Evolutionary conservation across 2,329 filamentous ascomycete species (phyloP).

Genomic region (Achaetomium macrosporum): DNA sequence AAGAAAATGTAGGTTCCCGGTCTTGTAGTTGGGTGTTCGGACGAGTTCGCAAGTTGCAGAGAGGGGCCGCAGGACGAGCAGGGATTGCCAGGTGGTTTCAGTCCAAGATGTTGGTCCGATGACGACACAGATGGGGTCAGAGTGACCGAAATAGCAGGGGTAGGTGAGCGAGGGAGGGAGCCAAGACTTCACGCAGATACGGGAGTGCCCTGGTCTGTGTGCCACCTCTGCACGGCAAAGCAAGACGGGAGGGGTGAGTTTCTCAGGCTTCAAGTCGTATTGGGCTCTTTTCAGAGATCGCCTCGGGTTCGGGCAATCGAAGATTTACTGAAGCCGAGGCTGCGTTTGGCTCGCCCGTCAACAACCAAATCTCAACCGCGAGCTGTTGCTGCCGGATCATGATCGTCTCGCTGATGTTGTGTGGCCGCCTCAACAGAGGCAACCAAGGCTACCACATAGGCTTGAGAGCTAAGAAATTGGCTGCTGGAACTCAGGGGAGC

Average conservation of each 20-base stretch:
- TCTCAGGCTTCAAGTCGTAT: too few relatives aligned
- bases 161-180: not conserved
- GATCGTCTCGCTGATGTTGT: too few relatives aligned
- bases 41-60: not conserved
- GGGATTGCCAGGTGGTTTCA: slow-evolving; percentile 2
- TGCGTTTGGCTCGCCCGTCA: too few relatives aligned
- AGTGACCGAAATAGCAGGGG: slow-evolving; percentile 8
- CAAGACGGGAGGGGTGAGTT: too few relatives aligned
- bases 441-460: not conserved
- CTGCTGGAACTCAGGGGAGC: too few relatives aligned
- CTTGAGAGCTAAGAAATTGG: too few relatives aligned
- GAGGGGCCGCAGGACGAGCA: not conserved
- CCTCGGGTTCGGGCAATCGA: too few relatives aligned
- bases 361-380: too few relatives aligned
- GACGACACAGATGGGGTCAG: slow-evolving; percentile 19
- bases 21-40: slow-evolving; percentile 6
- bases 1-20: not conserved
- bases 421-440: not conserved
- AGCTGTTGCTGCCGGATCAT: too few relatives aligned
- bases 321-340: too few relatives aligned
- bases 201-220: not conserved
- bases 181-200: slow-evolving; percentile 1
- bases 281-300: too few relatives aligned
- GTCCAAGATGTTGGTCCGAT: slow-evolving; percentile 24
- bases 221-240: not conserved